These are phyloP conservation scores for Neurospora sp. DNA, from an alignment of 495 filamentous ascomycete genomes.

Conservation along the genomic window DNA sequence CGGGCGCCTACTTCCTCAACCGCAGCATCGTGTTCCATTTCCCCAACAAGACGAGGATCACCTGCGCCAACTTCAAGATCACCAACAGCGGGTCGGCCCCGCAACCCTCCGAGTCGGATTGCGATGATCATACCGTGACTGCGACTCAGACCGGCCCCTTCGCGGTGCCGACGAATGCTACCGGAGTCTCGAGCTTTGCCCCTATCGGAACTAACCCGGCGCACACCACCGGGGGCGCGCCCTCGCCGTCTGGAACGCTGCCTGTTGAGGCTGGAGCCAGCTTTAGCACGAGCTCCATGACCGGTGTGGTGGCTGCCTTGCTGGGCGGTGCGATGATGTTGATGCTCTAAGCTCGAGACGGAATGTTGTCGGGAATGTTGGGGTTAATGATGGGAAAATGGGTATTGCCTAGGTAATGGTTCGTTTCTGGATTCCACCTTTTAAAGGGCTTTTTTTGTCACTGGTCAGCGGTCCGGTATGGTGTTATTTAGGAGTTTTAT, in stretches of 20 bases:
- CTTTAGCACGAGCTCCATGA: slow-evolving; percentile 3
- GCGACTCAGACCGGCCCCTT: neutral
- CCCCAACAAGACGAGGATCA: slow-evolving; percentile 57
- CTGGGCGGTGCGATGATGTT: slow-evolving; percentile 18
- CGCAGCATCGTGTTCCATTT: slow-evolving; percentile 69
- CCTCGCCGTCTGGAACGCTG: neutral
- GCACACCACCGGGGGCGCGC: neutral
- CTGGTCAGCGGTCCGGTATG: neutral
- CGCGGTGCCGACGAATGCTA: slow-evolving; percentile 2
- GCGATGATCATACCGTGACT: neutral
- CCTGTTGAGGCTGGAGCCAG: slow-evolving; percentile 1
- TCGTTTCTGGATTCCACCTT: neutral
- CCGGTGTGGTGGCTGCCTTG: slow-evolving; percentile 7
- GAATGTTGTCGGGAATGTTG: neutral
- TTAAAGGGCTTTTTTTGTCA: neutral
- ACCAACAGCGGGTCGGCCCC: slow-evolving; percentile 1
- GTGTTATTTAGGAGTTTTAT: neutral
- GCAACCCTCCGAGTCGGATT: neutral
- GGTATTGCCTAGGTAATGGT: neutral
- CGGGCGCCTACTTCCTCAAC: slow-evolving; percentile 66
- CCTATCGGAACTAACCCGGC: slow-evolving; percentile 1
- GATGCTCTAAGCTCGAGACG: slow-evolving; percentile 10
- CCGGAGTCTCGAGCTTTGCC: neutral
- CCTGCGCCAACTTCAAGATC: slow-evolving; percentile 58
- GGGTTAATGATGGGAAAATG: neutral